phyloP scores from a whole-genome alignment of 1,284 basidiomycete species.

The Hemileccinum hortonii region DNA sequence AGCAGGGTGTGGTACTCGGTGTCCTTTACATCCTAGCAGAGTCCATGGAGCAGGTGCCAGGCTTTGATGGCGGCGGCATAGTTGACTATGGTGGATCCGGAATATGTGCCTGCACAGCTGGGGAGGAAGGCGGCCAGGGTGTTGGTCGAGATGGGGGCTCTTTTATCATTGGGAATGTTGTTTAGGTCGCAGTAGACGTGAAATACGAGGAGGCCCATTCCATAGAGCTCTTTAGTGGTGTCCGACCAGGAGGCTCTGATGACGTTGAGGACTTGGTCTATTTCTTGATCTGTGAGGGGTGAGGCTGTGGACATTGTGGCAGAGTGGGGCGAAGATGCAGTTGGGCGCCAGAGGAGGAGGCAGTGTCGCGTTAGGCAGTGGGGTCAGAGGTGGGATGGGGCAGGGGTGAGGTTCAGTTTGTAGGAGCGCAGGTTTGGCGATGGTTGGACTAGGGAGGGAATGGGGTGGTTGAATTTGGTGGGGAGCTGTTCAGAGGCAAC shows the following conservation, averaged over 20 bases:
- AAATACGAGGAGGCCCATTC: constrained; percentile 19
- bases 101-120: not conserved
- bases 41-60: not conserved
- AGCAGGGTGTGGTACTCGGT: not conserved
- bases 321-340: no score
- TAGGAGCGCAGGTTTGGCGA: no score
- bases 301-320: no score
- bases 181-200: constrained; percentile 32
- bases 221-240: constrained; percentile 16
- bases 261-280: constrained; percentile 16
- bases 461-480: no score
- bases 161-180: constrained; percentile 16
- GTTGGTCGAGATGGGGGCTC: constrained; percentile 12
- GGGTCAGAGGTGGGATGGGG: not conserved
- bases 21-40: not conserved
- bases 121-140: constrained; percentile 20
- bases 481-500: no score
- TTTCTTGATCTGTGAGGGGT: not conserved
- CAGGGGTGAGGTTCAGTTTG: not conserved
- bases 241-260: constrained; percentile 9
- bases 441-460: no score
- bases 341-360: no score
- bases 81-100: not conserved
- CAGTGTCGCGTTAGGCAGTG: not conserved
- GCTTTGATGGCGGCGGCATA: not conserved